Evolutionary conservation across 352 stramenopile species (phyloP).

Genomic region (Phytophthora pseudosyringae): DNA sequence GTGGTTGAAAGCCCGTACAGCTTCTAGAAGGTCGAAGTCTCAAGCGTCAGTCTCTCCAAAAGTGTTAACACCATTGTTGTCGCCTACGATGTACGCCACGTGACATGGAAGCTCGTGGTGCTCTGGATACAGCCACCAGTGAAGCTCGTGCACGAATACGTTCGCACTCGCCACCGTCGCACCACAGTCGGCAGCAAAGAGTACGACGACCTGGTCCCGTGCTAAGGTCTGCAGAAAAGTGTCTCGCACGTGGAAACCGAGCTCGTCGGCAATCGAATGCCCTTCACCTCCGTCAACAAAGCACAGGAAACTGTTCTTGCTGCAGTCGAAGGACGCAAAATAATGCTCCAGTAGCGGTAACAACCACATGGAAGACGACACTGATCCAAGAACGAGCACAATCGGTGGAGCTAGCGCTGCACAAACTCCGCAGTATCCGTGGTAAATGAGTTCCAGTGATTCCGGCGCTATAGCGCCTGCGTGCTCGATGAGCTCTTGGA

Average conservation of each 20-base stretch:
- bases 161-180: constrained; percentile 37
- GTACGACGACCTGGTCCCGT: constrained; percentile 29
- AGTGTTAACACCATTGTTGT: background rate
- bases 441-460: constrained; percentile 36
- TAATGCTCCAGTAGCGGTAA: constrained; percentile 31
- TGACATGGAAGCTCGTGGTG: constrained; percentile 34
- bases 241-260: constrained; percentile 6
- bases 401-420: constrained; percentile 20
- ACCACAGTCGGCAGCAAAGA: constrained; percentile 45
- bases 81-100: constrained; percentile 23
- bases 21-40: constrained; percentile 27
- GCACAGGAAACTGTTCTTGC: constrained; percentile 1
- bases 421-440: constrained; percentile 35
- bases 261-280: constrained; percentile 2
- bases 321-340: constrained; percentile 37
- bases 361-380: constrained; percentile 9
- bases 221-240: constrained; percentile 12
- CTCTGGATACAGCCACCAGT: constrained; percentile 37
- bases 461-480: background rate
- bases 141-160: constrained; percentile 39
- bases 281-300: background rate
- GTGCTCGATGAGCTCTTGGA: constrained; percentile 21
- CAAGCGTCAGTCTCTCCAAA: background rate
- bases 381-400: constrained; percentile 25
- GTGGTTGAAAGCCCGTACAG: constrained; percentile 24